Evolutionary conservation across 495 filamentous ascomycete species (phyloP).

Genomic region (Neurospora sp.): DNA sequence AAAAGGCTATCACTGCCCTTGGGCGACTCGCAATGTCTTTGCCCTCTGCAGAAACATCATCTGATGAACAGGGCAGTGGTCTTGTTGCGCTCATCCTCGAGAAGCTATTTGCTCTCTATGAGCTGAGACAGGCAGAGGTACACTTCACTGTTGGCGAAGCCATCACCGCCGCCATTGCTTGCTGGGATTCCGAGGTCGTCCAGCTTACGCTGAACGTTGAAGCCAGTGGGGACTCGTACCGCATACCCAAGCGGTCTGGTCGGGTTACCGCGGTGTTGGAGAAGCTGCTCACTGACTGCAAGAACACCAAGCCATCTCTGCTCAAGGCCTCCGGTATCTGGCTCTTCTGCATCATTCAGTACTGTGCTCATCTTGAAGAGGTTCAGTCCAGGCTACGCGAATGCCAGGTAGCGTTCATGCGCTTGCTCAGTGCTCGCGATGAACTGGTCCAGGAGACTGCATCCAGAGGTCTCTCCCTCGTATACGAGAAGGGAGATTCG

Average conservation of each 20-base stretch:
- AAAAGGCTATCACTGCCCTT: constrained; percentile 66
- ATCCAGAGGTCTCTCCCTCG: constrained; percentile 75
- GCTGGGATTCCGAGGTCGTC: constrained; percentile 60
- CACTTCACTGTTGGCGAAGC: constrained; percentile 89
- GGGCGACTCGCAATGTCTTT: constrained; percentile 55
- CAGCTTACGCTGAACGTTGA: constrained; percentile 40
- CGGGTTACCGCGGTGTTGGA: constrained; percentile 50
- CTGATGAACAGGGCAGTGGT: constrained; percentile 10
- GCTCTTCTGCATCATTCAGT: constrained; percentile 86
- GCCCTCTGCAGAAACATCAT: constrained; percentile 6
- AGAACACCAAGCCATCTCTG: constrained; percentile 72
- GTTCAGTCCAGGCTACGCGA: constrained; percentile 62
- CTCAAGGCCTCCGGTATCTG: constrained; percentile 86
- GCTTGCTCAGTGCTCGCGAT: constrained; percentile 78
- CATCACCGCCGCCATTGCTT: constrained; percentile 59
- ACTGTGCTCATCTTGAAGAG: constrained; percentile 65
- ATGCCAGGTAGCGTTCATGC: constrained; percentile 80
- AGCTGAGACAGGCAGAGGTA: constrained; percentile 70
- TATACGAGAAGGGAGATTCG: constrained; percentile 84
- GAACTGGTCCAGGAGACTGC: constrained; percentile 93
- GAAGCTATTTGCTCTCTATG: constrained; percentile 64
- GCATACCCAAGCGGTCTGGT: constrained; percentile 26
- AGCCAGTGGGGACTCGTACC: constrained; percentile 19
- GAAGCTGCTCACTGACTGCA: constrained; percentile 62
- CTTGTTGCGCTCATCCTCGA: constrained; percentile 40